A percentile compares a stretch with the other conserved stretches of the same genome.
phyloP scores from a whole-genome alignment of 768 basidiomycete genomes.

The Ephemerocybe angulata region DNA sequence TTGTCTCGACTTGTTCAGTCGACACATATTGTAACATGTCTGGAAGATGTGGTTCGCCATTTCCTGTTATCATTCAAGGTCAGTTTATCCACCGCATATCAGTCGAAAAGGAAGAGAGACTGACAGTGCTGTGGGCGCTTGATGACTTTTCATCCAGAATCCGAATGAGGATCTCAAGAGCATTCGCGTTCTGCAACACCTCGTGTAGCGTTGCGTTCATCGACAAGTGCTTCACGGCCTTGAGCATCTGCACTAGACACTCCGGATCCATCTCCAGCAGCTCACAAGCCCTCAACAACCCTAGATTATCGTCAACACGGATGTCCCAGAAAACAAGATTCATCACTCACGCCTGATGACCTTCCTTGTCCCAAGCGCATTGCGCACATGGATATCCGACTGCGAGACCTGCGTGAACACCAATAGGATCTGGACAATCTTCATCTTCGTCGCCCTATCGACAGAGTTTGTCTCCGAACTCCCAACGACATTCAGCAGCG shows the following conservation, averaged over 20 bases:
- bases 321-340: background rate
- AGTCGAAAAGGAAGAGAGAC: conserved; percentile 21
- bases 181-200: conserved; percentile 93
- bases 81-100: background rate
- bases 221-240: conserved; percentile 93
- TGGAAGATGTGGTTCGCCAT: conserved; percentile 97
- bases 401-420: conserved; percentile 98
- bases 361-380: conserved; percentile 86
- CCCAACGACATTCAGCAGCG: conserved; percentile 82
- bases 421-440: conserved; percentile 83
- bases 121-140: conserved; percentile 76
- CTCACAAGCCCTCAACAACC: conserved; percentile 83
- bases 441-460: conserved; percentile 56
- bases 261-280: conserved; percentile 86
- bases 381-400: conserved; percentile 88
- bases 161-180: conserved; percentile 84
- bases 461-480: conserved; percentile 41
- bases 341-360: conserved; percentile 75
- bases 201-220: conserved; percentile 91
- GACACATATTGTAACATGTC: conserved; percentile 94
- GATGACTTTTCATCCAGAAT: conserved; percentile 79
- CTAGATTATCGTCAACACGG: conserved; percentile 35
- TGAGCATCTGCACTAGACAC: conserved; percentile 83
- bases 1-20: conserved; percentile 89
- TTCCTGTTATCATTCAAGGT: conserved; percentile 54